Evolutionary conservation across 371 early-diverging fungal species (phyloP).

Genomic region (Batrachochytrium dendrobatidis): DNA sequence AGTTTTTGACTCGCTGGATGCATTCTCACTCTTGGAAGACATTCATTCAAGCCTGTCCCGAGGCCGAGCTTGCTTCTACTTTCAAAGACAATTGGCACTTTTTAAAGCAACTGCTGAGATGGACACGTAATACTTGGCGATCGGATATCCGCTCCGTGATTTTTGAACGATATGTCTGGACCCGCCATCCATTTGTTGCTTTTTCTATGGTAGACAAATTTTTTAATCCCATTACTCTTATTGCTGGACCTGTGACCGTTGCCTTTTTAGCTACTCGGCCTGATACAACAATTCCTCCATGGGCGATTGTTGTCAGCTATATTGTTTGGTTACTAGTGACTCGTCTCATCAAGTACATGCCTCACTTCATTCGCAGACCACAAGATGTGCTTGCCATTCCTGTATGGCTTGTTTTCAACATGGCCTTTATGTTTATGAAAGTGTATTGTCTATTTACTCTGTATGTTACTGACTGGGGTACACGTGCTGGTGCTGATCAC

Average conservation of each 20-base stretch:
- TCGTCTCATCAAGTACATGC: constrained; percentile 60
- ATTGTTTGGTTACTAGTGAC: constrained; percentile 59
- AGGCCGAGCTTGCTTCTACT: constrained; percentile 62
- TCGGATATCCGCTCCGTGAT: constrained; percentile 61
- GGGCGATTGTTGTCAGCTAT: constrained; percentile 58
- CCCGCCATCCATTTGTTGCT: constrained; percentile 61
- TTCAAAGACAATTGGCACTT: constrained; percentile 77
- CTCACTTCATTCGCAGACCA: constrained; percentile 59
- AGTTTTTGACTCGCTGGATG: constrained; percentile 72
- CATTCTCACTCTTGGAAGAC: constrained; percentile 64
- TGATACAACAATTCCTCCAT: constrained; percentile 20
- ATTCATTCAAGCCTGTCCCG: constrained; percentile 63
- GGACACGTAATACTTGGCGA: constrained; percentile 75
- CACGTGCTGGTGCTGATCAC: constrained; percentile 48
- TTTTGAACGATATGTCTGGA: constrained; percentile 57
- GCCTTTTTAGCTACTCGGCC: constrained; percentile 18
- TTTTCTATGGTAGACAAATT: constrained; percentile 72
- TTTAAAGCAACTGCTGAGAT: constrained; percentile 59
- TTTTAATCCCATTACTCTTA: constrained; percentile 62
- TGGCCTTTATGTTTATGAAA: constrained; percentile 67
- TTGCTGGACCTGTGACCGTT: constrained; percentile 62
- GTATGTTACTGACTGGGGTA: constrained; percentile 69
- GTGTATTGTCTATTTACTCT: constrained; percentile 62
- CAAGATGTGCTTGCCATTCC: constrained; percentile 59
- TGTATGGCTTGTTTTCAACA: constrained; percentile 60